phyloP scores from a whole-genome alignment of 805 yeast genomes.

The Komagataella mondaviorum region DNA sequence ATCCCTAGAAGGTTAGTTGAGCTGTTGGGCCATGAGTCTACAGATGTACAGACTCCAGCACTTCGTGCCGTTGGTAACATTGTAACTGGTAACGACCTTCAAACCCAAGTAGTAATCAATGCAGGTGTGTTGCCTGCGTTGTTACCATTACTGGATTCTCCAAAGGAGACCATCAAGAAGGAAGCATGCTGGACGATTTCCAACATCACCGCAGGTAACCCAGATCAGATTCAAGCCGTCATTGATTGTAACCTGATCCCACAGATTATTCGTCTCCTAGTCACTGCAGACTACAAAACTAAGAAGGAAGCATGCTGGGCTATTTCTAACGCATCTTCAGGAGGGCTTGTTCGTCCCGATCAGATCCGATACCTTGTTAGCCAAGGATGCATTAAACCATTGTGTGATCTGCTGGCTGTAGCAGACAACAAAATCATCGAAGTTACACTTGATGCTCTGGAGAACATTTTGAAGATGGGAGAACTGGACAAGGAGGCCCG shows the following conservation, averaged over 20 bases:
- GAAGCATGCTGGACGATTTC: conserved; percentile 99
- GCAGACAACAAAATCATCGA: conserved; percentile 89
- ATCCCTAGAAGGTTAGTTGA: conserved; percentile 92
- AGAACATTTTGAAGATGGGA: conserved; percentile 88
- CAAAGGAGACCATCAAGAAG: conserved; percentile 86
- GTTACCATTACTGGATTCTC: conserved; percentile 63
- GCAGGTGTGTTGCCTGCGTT: conserved; percentile 84
- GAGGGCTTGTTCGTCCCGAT: conserved; percentile 84
- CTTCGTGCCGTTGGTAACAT: conserved; percentile 95
- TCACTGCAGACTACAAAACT: conserved; percentile 85
- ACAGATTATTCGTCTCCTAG: conserved; percentile 65
- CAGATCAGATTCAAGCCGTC: conserved; percentile 93
- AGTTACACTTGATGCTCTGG: conserved; percentile 90
- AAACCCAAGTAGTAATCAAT: conserved; percentile 90
- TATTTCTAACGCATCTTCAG: conserved; percentile 92
- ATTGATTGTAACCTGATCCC: conserved; percentile 92
- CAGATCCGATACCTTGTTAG: conserved; percentile 85
- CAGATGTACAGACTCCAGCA: conserved; percentile 92
- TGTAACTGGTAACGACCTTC: conserved; percentile 92
- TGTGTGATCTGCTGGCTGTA: conserved; percentile 80
- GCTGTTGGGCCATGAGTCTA: conserved; percentile 69
- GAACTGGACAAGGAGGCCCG: conserved; percentile 78
- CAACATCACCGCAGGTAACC: conserved; percentile 94
- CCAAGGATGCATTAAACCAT: conserved; percentile 95
- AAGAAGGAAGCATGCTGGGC: conserved; percentile 99